Evolutionary conservation across 352 stramenopile species (phyloP), one percentile per base, ranked within the genome.

Genomic region (Halophytophthora polymorphica): DNA sequence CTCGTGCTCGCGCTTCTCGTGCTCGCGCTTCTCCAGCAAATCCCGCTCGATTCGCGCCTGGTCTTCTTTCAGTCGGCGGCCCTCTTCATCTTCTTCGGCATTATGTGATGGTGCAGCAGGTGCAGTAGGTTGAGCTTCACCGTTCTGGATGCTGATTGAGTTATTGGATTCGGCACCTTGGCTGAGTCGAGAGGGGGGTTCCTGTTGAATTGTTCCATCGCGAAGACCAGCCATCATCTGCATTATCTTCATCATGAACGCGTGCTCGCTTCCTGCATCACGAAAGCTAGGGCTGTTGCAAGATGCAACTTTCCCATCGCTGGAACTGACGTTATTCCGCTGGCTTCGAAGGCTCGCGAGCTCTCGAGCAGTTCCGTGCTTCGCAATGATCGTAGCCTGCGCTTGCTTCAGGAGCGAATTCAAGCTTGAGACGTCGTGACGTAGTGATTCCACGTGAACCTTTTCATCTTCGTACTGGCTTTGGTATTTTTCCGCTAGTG

Each of bases 391-490:
- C 2, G 69, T 71, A 0, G 66, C 64, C 54, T 87, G 77, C 7
- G 77, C 68, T 66, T 88, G 77, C 7, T 58, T 71, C 17, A 90
- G 49, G n/a, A 90, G 56, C 1, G 76, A 62, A 17, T 77, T 87
- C 19, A 93, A 58, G 45, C 59, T 88, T 0, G 54, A 52, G 5
- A 91, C 75, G 48, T 93, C 78, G 35, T 89, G 78, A 0, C 81
- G 72, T 17, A 91, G 44, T 1, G 78, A 72, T 40, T 86, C 73
- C 0, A 88, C 77, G 25, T 90, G 80, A 0, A 90, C 49, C 28
- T 80, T 80, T 50, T 93, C 83, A 43, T 92, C 83, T 45, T 93
- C 83, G 36, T 77, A 86, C 53, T 92, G 81, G 2, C 54, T 81
- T 29, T 83, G 73, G 34, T 73, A 89, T 23, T 84, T 88, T 22